Evolutionary conservation across 495 filamentous ascomycete species (phyloP).

Genomic region (Neurospora terricola): DNA sequence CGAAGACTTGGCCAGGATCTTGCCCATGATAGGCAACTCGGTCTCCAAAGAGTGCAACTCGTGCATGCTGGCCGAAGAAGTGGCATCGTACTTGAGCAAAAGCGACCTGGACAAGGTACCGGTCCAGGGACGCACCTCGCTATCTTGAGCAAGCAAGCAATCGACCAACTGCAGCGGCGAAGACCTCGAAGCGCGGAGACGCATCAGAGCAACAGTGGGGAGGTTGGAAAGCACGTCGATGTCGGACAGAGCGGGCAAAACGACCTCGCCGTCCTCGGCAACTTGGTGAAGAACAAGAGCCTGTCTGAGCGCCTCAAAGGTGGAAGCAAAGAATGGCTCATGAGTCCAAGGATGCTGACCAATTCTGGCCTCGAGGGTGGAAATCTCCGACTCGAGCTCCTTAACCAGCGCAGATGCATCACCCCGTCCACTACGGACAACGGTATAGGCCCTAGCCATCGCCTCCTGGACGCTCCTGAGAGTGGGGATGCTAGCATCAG

Average conservation of each 20-base stretch:
- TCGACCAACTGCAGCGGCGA: slow-evolving; percentile 35
- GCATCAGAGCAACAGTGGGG: slow-evolving; percentile 36
- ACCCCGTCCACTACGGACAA: slow-evolving; percentile 33
- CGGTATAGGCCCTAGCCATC: slow-evolving; percentile 40
- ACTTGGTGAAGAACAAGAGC: slow-evolving; percentile 40
- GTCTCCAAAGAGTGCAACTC: slow-evolving; percentile 55
- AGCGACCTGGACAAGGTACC: slow-evolving; percentile 46
- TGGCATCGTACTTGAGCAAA: slow-evolving; percentile 43
- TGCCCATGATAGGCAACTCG: slow-evolving; percentile 53
- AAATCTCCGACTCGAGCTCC: slow-evolving; percentile 48
- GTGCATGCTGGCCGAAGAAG: slow-evolving; percentile 45
- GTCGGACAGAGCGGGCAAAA: slow-evolving; percentile 16
- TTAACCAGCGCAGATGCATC: slow-evolving; percentile 36
- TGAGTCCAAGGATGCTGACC: slow-evolving; percentile 28
- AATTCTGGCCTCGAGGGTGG: slow-evolving; percentile 38
- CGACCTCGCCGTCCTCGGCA: slow-evolving; percentile 1
- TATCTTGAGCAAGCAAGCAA: slow-evolving; percentile 28
- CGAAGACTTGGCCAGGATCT: slow-evolving; percentile 38
- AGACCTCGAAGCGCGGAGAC: slow-evolving; percentile 25
- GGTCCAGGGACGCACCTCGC: slow-evolving; percentile 34
- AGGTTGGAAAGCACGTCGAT: slow-evolving; percentile 35
- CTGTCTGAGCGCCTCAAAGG: slow-evolving; percentile 61
- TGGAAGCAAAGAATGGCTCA: slow-evolving; percentile 45
- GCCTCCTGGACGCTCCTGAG: slow-evolving; percentile 38
- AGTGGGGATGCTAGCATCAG: slow-evolving; percentile 30